phyloP scores from a whole-genome alignment of 495 filamentous ascomycete genomes.

The Margaritispora aquatica region DNA sequence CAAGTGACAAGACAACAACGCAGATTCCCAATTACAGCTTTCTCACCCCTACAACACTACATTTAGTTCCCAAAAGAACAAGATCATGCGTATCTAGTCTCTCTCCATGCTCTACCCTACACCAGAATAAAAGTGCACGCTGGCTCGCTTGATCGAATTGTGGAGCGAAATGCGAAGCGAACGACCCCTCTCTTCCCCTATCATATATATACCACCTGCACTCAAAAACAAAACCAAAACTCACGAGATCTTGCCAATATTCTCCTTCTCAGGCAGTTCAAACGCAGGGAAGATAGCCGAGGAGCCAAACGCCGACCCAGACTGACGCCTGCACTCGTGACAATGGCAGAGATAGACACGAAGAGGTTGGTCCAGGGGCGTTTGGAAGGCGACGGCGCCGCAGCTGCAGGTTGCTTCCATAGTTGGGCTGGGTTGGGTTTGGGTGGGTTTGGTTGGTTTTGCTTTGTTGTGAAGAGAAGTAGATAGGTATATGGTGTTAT shows the following conservation, averaged over 20 bases:
- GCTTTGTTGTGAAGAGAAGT: not conserved
- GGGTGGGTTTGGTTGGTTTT: not conserved
- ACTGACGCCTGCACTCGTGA: slow-evolving; percentile 57
- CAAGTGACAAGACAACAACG: no score
- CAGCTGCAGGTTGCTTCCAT: slow-evolving; percentile 60
- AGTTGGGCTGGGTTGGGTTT: not conserved
- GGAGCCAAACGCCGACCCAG: slow-evolving; percentile 60
- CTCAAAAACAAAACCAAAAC: slow-evolving; percentile 17
- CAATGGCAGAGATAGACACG: slow-evolving; percentile 66
- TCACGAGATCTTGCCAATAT: slow-evolving; percentile 41
- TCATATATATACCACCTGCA: not conserved
- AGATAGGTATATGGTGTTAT: no score
- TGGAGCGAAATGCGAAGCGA: no score
- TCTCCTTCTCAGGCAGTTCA: slow-evolving; percentile 35
- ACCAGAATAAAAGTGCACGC: no score
- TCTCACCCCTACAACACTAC: no score
- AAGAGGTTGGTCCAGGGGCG: slow-evolving; percentile 47
- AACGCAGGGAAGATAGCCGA: slow-evolving; percentile 62
- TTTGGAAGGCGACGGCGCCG: slow-evolving; percentile 53
- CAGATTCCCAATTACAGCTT: no score
- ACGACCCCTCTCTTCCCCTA: not conserved
- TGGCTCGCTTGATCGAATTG: no score
- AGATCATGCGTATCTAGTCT: no score
- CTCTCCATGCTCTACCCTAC: no score
- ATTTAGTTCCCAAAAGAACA: no score